phyloP scores from a whole-genome alignment of 352 stramenopile genomes.

The Thalassiosira exigua region DNA sequence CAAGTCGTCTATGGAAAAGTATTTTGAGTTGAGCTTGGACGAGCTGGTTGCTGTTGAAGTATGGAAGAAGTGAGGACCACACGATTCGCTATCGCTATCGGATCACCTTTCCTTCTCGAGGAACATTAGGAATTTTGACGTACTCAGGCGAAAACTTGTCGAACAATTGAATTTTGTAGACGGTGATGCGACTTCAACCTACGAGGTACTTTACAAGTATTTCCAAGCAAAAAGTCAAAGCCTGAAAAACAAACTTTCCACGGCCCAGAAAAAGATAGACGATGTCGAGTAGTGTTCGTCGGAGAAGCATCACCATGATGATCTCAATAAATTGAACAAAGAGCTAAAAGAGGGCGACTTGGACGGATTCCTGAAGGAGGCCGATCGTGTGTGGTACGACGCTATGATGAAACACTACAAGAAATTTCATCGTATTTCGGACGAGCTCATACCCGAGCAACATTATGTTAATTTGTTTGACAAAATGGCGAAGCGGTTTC shows the following conservation, averaged over 20 bases:
- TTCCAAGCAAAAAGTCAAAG: not conserved
- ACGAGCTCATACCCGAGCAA: not conserved
- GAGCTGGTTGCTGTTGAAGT: not conserved
- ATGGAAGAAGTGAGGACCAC: not conserved
- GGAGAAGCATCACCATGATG: not conserved
- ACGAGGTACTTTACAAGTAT: not conserved
- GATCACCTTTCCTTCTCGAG: not conserved
- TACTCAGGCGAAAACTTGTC: not conserved
- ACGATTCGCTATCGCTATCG: not conserved
- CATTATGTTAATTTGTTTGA: slow-evolving; percentile 4
- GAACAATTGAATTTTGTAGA: not conserved
- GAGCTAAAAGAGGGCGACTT: not conserved
- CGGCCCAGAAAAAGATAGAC: not conserved
- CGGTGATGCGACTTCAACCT: not conserved
- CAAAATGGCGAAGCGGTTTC: not conserved
- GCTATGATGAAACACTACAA: not conserved
- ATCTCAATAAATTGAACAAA: not conserved
- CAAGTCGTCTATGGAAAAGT: not conserved
- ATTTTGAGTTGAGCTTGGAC: not conserved
- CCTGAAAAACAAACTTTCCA: not conserved
- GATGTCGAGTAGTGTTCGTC: too few species aligned
- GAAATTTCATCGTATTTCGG: not conserved
- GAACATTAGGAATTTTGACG: not conserved
- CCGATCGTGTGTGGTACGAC: not conserved
- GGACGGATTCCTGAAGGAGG: not conserved